phyloP scores from a whole-genome alignment of 169 alveolate species.

The Eimeria necatrix region DNA sequence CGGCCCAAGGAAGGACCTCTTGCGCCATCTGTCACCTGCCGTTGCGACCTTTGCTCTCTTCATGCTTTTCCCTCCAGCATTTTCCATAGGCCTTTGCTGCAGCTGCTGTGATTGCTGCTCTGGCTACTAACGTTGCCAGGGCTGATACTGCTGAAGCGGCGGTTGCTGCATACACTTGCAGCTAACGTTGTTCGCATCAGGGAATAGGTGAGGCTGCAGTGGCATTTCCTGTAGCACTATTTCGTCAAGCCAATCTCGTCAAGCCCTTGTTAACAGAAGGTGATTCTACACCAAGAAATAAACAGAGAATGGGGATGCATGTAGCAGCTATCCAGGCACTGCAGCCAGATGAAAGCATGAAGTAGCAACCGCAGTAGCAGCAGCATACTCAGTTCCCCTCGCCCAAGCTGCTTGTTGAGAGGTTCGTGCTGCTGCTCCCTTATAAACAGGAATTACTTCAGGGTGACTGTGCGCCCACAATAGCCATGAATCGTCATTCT shows the following conservation, averaged over 20 bases:
- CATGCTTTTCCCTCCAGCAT: neutral
- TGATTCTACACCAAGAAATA: too few species aligned
- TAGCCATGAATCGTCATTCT: too few species aligned
- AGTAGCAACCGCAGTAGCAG: neutral
- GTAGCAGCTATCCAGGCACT: neutral
- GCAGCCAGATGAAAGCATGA: neutral
- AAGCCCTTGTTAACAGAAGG: too few species aligned
- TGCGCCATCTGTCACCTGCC: neutral
- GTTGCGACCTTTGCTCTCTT: neutral
- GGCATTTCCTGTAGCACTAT: too few species aligned
- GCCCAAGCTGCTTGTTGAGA: too few species aligned
- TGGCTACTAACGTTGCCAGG: neutral
- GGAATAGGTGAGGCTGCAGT: too few species aligned
- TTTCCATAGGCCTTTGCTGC: neutral
- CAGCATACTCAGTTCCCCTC: neutral
- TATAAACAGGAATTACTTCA: too few species aligned
- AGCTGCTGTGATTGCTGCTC: neutral
- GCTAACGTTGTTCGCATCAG: neutral
- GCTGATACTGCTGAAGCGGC: conserved; percentile 26
- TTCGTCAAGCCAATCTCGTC: too few species aligned
- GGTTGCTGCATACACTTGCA: neutral
- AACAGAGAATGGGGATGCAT: too few species aligned
- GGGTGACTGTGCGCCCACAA: too few species aligned
- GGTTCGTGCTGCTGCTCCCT: too few species aligned
- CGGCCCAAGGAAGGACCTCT: neutral